A percentile compares a stretch with the other conserved stretches of the same genome.
Conservation (phyloP, 768 basidiomycete genomes). For the Russula virescens region DNA sequence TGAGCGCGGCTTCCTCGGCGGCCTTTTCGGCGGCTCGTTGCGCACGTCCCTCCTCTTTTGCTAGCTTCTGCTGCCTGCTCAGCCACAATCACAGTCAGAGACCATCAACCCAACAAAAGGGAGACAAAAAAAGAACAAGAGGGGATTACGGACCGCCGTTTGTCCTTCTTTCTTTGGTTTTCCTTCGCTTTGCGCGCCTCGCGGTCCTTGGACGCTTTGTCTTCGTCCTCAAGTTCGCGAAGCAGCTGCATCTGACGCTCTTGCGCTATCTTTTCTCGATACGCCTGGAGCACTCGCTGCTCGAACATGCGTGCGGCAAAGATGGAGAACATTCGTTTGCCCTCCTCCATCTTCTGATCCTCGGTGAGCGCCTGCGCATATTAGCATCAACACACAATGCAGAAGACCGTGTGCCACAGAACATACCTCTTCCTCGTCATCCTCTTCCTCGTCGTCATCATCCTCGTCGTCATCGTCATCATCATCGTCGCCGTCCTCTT, state of each 20-base stretch:
- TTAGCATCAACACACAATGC: conserved; percentile 19
- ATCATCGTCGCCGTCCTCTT: conserved; percentile 44
- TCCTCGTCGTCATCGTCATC: conserved; percentile 48
- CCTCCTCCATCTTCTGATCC: conserved; percentile 98
- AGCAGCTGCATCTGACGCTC: conserved; percentile 91
- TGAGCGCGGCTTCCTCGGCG: conserved; percentile 74
- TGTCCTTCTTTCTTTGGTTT: conserved; percentile 99
- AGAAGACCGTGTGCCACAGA: background rate
- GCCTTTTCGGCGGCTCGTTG: conserved; percentile 78
- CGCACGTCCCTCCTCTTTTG: conserved; percentile 89
- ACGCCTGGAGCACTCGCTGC: conserved; percentile 93
- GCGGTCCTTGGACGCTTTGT: conserved; percentile 75
- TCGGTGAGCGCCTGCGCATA: conserved; percentile 70
- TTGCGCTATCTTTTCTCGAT: conserved; percentile 94
- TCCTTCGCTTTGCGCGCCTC: conserved; percentile 91
- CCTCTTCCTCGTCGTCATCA: conserved; percentile 48
- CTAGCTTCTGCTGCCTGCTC: conserved; percentile 79
- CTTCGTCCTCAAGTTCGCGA: conserved; percentile 93
- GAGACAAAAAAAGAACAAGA: background rate
- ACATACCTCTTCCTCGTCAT: conserved; percentile 37
- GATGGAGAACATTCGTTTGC: conserved; percentile 98
- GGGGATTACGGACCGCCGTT: conserved; percentile 64
- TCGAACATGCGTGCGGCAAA: conserved; percentile 99
- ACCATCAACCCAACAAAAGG: conserved; percentile 10
- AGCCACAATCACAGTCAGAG: background rate